These are phyloP conservation scores for Trichoderma sp. DNA, from an alignment of 2,329 filamentous ascomycete species.

Conservation along the genomic window DNA sequence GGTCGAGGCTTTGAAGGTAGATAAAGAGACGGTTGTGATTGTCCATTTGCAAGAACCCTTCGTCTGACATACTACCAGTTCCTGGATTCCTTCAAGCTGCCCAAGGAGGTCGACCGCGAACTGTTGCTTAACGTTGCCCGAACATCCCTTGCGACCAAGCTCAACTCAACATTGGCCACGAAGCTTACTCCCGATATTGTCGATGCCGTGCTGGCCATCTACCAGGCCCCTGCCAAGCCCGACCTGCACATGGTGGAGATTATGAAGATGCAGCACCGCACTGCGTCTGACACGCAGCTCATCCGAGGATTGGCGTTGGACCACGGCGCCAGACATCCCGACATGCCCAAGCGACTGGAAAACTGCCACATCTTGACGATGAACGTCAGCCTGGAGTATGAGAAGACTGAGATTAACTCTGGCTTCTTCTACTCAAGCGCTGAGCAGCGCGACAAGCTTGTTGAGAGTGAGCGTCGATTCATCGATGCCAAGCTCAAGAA, in stretches of 20 bases:
- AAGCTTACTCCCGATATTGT: slow-evolving; percentile 94
- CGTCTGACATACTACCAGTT: slow-evolving; percentile 59
- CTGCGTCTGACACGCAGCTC: slow-evolving; percentile 91
- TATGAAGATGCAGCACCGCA: slow-evolving; percentile 99
- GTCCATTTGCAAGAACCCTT: slow-evolving; percentile 28
- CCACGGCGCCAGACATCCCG: slow-evolving; percentile 92
- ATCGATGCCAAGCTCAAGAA: slow-evolving; percentile 96
- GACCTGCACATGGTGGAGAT: slow-evolving; percentile 99
- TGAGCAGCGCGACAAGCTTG: slow-evolving; percentile 95
- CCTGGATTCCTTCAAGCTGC: slow-evolving; percentile 89
- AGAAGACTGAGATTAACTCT: slow-evolving; percentile 99
- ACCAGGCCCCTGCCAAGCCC: slow-evolving; percentile 84
- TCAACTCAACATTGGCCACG: slow-evolving; percentile 84
- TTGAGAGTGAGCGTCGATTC: slow-evolving; percentile 94
- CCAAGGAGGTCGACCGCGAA: slow-evolving; percentile 87
- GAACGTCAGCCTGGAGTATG: slow-evolving; percentile 96
- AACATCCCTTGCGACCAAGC: slow-evolving; percentile 92
- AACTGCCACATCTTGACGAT: slow-evolving; percentile 94
- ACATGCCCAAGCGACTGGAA: slow-evolving; percentile 96
- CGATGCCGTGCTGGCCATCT: slow-evolving; percentile 93
- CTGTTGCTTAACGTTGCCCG: slow-evolving; percentile 89
- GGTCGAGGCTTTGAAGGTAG: slow-evolving; percentile 82
- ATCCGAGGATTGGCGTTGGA: slow-evolving; percentile 92
- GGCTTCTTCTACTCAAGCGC: slow-evolving; percentile 98
- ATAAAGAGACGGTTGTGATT: slow-evolving; percentile 17